Conservation (phyloP, 1,284 basidiomycete genomes). For the Apiotrichum sp. region DNA sequence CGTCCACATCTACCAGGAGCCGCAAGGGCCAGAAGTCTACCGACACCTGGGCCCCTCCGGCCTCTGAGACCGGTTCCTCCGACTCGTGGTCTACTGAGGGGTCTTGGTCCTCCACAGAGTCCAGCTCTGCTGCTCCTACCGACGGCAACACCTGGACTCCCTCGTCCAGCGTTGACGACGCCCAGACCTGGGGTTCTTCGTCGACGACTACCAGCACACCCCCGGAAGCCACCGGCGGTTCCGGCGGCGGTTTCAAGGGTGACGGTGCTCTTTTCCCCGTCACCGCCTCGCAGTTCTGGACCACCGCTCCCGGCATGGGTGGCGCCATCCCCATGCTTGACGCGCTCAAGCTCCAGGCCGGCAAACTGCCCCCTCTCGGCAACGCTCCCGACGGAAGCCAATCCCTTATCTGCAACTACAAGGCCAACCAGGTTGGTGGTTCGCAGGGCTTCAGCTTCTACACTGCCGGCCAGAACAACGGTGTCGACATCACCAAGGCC, state of each 20-base stretch:
- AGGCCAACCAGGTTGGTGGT: conserved; percentile 27
- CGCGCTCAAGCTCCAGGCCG: conserved; percentile 21
- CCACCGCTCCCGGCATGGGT: background rate
- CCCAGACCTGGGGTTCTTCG: background rate
- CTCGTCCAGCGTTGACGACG: background rate
- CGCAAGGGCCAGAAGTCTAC: too few relatives aligned
- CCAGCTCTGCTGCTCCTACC: background rate
- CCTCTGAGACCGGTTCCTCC: background rate
- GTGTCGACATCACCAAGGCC: conserved; percentile 28
- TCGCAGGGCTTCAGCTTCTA: conserved; percentile 38
- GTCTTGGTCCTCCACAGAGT: background rate
- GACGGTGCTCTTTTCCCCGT: conserved; percentile 1
- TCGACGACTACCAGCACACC: background rate
- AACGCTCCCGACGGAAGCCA: conserved; percentile 36
- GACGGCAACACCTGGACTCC: background rate
- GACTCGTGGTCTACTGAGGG: background rate
- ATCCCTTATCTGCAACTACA: conserved; percentile 26
- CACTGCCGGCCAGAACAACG: conserved; percentile 21
- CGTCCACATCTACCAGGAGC: too few relatives aligned
- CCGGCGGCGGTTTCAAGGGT: background rate
- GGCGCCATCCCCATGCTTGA: background rate
- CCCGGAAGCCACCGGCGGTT: background rate
- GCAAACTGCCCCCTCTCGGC: conserved; percentile 24
- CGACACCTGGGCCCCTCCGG: too few relatives aligned
- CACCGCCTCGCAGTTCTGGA: background rate